These are phyloP conservation scores for Nitzschia sp. DNA, from an alignment of 108 stramenopile genomes.

Conservation along the genomic window DNA sequence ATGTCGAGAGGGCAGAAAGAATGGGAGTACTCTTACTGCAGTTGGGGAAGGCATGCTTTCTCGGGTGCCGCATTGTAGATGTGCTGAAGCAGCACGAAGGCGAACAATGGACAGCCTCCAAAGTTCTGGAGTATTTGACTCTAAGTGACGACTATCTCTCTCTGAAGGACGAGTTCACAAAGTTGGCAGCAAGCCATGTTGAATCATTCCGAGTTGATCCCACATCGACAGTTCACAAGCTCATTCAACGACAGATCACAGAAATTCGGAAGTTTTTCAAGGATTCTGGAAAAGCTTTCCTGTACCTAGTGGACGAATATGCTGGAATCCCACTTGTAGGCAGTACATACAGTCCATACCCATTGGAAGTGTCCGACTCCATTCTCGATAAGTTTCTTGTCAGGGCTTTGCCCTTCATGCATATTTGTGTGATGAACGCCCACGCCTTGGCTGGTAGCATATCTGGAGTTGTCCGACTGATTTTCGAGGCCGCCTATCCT, in stretches of 20 bases:
- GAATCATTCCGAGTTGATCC: slow-evolving; percentile 53
- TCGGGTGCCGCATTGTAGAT: slow-evolving; percentile 21
- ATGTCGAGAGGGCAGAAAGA: slow-evolving; percentile 43
- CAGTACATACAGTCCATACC: slow-evolving; percentile 25
- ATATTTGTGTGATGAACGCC: slow-evolving; percentile 43
- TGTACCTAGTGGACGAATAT: slow-evolving; percentile 71
- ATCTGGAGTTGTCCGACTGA: slow-evolving; percentile 47
- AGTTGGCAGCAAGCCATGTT: slow-evolving; percentile 39
- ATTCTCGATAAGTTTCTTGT: slow-evolving; percentile 31
- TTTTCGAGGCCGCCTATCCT: slow-evolving; percentile 54
- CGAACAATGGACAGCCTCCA: slow-evolving; percentile 28
- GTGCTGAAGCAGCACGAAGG: slow-evolving; percentile 11
- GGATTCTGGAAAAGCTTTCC: slow-evolving; percentile 40
- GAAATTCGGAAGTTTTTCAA: slow-evolving; percentile 37
- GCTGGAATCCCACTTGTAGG: slow-evolving; percentile 46
- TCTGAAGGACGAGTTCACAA: slow-evolving; percentile 18
- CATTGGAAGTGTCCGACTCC: slow-evolving; percentile 32
- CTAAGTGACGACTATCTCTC: slow-evolving; percentile 25
- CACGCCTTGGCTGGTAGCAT: slow-evolving; percentile 37
- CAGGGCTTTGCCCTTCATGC: slow-evolving; percentile 59
- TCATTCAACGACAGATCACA: slow-evolving; percentile 37
- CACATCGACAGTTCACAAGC: slow-evolving; percentile 37
- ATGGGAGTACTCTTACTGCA: slow-evolving; percentile 35
- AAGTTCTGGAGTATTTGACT: slow-evolving; percentile 21
- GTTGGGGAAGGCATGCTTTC: slow-evolving; percentile 30